These are phyloP conservation scores for Prunus kanzakura DNA, from an alignment of 306 rosid genomes.

Conservation along the genomic window DNA sequence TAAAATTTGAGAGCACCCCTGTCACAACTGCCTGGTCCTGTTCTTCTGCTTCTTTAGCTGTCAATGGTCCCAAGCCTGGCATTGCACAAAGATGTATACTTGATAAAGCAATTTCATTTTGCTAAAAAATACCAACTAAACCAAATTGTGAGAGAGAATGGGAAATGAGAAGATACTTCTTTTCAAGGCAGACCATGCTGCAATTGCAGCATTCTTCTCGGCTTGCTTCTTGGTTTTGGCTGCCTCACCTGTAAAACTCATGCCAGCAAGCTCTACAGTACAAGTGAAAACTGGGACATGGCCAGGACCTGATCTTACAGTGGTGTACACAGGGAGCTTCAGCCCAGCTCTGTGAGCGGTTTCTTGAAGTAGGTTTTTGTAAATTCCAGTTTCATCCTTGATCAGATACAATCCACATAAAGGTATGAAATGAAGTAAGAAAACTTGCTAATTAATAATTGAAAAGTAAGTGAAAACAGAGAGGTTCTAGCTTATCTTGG, in stretches of 20 bases:
- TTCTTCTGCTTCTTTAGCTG: constrained; percentile 23
- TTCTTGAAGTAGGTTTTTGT: constrained; percentile 33
- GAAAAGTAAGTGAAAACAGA: background rate
- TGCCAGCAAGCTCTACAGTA: constrained; percentile 26
- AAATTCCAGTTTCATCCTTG: constrained; percentile 33
- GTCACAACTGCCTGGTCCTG: constrained; percentile 31
- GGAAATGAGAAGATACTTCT: background rate
- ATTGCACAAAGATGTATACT: constrained; percentile 1
- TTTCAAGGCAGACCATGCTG: constrained; percentile 35
- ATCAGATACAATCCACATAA: background rate
- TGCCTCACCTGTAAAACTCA: constrained; percentile 25
- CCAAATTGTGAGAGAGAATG: background rate
- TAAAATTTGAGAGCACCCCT: constrained; percentile 24
- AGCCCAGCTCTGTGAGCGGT: constrained; percentile 30
- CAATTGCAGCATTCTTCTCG: constrained; percentile 35
- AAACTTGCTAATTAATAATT: background rate
- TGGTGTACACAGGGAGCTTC: constrained; percentile 30
- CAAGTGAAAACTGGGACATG: constrained; percentile 30
- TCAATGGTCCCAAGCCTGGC: constrained; percentile 22
- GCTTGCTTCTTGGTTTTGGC: constrained; percentile 39
- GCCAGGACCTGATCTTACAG: constrained; percentile 29
- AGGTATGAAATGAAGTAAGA: background rate
- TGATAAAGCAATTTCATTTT: background rate
- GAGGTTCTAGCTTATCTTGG: background rate
- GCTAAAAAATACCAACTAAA: background rate